Evolutionary conservation across 495 filamentous ascomycete genomes (phyloP).

Genomic region (Apiosordaria backusii): DNA sequence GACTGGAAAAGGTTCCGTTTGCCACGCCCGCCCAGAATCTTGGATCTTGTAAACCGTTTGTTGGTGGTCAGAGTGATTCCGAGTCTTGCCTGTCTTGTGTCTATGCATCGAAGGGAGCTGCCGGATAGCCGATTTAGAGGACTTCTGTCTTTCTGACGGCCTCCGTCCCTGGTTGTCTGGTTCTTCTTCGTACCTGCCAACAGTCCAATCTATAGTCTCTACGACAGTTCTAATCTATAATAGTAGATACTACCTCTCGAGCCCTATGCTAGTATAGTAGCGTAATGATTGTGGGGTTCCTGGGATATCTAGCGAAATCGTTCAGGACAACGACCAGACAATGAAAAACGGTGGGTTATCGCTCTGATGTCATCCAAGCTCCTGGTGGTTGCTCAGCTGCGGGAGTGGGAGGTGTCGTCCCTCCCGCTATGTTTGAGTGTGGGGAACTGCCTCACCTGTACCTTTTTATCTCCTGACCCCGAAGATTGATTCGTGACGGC

Average conservation of each 20-base stretch:
- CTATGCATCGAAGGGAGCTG: background rate
- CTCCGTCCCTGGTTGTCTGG: background rate
- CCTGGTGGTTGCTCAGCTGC: background rate
- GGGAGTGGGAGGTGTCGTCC: background rate
- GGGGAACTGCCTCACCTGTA: too few relatives aligned
- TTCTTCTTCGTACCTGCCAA: background rate
- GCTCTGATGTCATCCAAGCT: background rate
- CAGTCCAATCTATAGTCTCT: background rate
- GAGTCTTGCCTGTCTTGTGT: background rate
- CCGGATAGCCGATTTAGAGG: background rate
- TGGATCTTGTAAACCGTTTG: background rate
- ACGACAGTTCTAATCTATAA: background rate
- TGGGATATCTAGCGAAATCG: background rate
- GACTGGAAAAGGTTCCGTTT: background rate
- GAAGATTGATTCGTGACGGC: background rate
- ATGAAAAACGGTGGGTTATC: background rate
- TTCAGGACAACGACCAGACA: background rate
- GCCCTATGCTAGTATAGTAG: background rate
- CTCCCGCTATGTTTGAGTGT: background rate
- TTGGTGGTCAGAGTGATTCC: background rate
- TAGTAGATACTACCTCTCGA: background rate
- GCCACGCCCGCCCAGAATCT: background rate
- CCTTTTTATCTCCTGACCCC: background rate
- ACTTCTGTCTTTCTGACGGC: background rate
- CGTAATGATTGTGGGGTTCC: background rate